Conservation (phyloP, 305 asterid species). For the Solanum chacoense region DNA sequence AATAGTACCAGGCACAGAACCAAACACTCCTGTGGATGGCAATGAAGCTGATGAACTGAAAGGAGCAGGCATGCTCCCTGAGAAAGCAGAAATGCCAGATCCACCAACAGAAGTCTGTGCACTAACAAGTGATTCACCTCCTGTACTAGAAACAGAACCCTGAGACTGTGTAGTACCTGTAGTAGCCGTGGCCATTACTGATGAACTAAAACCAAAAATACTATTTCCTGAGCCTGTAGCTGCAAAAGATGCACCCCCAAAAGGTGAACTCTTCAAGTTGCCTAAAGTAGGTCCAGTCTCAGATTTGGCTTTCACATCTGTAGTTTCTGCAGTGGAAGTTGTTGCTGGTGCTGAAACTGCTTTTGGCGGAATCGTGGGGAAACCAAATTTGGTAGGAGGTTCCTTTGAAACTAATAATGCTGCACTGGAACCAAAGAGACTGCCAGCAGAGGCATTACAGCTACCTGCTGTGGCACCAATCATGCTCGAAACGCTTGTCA, state of each 20-base stretch:
- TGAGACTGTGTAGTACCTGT: background rate
- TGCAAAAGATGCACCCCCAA: background rate
- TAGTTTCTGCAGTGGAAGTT: conserved; percentile 1
- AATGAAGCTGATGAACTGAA: conserved; percentile 19
- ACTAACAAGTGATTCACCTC: conserved; percentile 8
- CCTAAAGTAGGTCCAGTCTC: conserved; percentile 4
- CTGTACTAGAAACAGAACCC: conserved; percentile 13
- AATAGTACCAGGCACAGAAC: conserved; percentile 5
- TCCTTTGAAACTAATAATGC: conserved; percentile 13
- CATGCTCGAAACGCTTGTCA: conserved; percentile 14
- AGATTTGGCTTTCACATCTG: conserved; percentile 4
- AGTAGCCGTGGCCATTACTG: background rate
- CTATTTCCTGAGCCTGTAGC: conserved; percentile 1
- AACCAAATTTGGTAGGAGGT: conserved; percentile 25
- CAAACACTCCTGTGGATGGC: conserved; percentile 1
- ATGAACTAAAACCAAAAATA: conserved; percentile 5
- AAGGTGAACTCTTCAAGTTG: conserved; percentile 5
- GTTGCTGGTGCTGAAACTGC: conserved; percentile 26
- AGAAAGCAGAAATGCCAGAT: conserved; percentile 15
- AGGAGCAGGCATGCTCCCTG: conserved; percentile 12
- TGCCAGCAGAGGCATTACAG: conserved; percentile 18
- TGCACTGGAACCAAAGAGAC: conserved; percentile 21
- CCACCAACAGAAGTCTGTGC: conserved; percentile 11
- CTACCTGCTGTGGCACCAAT: conserved; percentile 18
- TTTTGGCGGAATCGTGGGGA: conserved; percentile 17